These are phyloP conservation scores for Melanopsichium pennsylvanicum DNA, from an alignment of 1,284 basidiomycete genomes.

Conservation along the genomic window DNA sequence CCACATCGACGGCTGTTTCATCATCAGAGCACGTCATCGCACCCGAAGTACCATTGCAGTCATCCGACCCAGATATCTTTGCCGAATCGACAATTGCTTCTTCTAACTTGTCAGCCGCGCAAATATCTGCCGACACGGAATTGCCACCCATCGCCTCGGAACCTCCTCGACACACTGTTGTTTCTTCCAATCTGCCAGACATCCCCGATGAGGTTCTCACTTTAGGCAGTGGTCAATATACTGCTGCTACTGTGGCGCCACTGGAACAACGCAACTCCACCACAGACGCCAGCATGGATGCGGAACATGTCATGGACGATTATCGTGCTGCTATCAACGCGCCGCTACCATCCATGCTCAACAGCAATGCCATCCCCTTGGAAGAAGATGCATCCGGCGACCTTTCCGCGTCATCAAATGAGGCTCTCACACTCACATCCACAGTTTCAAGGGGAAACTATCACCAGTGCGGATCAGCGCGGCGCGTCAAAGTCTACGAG, in stretches of 20 bases:
- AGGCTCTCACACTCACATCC: slow-evolving; percentile 52
- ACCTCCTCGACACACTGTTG: slow-evolving; percentile 16
- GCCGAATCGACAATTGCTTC: slow-evolving; percentile 7
- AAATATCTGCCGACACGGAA: slow-evolving; percentile 6
- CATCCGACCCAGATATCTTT: not conserved
- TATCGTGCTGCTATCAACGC: slow-evolving; percentile 29
- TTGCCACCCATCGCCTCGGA: slow-evolving; percentile 3
- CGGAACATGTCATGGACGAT: slow-evolving; percentile 23
- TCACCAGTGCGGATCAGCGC: slow-evolving; percentile 64
- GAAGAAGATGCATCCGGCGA: slow-evolving; percentile 44
- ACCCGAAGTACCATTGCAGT: not conserved
- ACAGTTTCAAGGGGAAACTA: slow-evolving; percentile 60
- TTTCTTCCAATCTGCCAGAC: slow-evolving; percentile 24
- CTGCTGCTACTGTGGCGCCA: slow-evolving; percentile 3
- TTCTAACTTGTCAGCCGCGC: not conserved
- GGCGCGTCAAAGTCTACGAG: slow-evolving; percentile 64
- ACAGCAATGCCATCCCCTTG: slow-evolving; percentile 37
- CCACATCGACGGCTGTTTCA: not conserved
- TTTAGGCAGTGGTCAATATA: slow-evolving; percentile 11
- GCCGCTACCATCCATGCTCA: slow-evolving; percentile 46
- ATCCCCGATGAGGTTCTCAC: slow-evolving; percentile 40
- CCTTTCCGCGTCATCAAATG: slow-evolving; percentile 40
- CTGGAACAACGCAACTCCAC: slow-evolving; percentile 7
- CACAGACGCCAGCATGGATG: slow-evolving; percentile 14
- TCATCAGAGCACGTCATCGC: not conserved